Percentiles rank a stretch among this genome's conserved stretches.
These are phyloP conservation scores for Udeniomyces megalosporus DNA, from an alignment of 768 basidiomycete genomes.

Conservation along the genomic window DNA sequence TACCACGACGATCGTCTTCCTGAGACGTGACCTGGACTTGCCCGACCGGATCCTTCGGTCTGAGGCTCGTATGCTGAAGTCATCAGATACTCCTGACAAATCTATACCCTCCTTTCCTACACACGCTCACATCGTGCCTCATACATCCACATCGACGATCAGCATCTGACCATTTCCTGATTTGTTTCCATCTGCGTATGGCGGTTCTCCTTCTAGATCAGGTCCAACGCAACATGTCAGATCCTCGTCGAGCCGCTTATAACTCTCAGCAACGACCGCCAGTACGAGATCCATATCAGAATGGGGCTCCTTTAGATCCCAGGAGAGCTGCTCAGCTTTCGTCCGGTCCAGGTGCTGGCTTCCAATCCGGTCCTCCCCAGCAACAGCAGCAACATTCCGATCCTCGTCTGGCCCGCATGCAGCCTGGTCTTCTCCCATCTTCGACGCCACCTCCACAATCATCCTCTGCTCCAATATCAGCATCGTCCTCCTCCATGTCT, in stretches of 20 bases:
- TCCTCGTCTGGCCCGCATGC: not conserved
- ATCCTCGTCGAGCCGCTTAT: not conserved
- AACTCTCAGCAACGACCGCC: not conserved
- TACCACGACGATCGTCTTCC: too few species aligned
- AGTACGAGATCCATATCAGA: not conserved
- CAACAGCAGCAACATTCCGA: not conserved
- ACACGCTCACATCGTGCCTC: not conserved
- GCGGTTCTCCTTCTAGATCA: not conserved
- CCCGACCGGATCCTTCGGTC: too few species aligned
- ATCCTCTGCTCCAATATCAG: not conserved
- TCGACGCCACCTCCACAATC: not conserved
- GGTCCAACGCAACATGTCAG: not conserved
- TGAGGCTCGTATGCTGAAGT: slow-evolving; percentile 4
- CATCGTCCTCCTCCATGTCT: not conserved
- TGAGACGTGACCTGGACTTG: too few species aligned
- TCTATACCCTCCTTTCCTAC: too few species aligned
- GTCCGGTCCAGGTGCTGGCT: not conserved
- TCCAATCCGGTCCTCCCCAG: not conserved
- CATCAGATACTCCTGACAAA: slow-evolving; percentile 16
- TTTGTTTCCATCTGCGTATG: not conserved
- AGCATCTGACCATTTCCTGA: not conserved
- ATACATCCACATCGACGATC: not conserved
- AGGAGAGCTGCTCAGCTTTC: not conserved
- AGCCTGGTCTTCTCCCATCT: not conserved
- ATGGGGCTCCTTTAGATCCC: not conserved